phyloP scores from a whole-genome alignment of 2,329 filamentous ascomycete species.

The Tolypocladium amazonense region DNA sequence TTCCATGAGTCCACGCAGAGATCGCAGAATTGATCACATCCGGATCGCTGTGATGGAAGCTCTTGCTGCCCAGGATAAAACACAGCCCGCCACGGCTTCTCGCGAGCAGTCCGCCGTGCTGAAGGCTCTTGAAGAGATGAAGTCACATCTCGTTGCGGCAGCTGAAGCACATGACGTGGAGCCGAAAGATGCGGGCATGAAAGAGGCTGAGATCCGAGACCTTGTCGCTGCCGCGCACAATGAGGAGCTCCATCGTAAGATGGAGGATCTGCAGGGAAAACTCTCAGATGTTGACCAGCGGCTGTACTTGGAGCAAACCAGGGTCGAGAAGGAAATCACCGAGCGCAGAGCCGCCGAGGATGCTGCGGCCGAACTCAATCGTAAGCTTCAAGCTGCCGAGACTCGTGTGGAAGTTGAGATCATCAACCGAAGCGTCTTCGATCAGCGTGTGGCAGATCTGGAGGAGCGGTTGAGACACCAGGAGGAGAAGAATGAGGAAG shows the following conservation, averaged over 20 bases:
- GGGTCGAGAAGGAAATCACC: slow-evolving; percentile 36
- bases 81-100: slow-evolving; percentile 18
- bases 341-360: slow-evolving; percentile 43
- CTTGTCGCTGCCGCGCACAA: slow-evolving; percentile 38
- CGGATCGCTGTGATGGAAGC: slow-evolving; percentile 64
- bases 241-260: slow-evolving; percentile 40
- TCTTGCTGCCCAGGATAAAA: slow-evolving; percentile 45
- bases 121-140: slow-evolving; percentile 57
- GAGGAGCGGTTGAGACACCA: slow-evolving; percentile 57
- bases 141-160: slow-evolving; percentile 30
- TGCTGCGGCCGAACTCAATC: slow-evolving; percentile 38
- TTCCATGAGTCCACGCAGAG: slow-evolving; percentile 66
- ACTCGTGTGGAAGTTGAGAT: slow-evolving; percentile 50
- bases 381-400: slow-evolving; percentile 45
- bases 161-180: slow-evolving; percentile 21
- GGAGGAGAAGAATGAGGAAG: slow-evolving; percentile 53
- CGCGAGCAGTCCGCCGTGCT: slow-evolving; percentile 42
- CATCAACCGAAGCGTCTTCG: slow-evolving; percentile 47
- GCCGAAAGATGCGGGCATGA: slow-evolving; percentile 39
- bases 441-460: slow-evolving; percentile 55
- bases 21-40: slow-evolving; percentile 76
- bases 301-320: slow-evolving; percentile 35
- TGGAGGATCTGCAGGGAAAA: slow-evolving; percentile 49
- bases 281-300: slow-evolving; percentile 50
- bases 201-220: slow-evolving; percentile 30